Conservation (phyloP, 1,284 basidiomycete genomes). For the Xerocomus nothofagi region DNA sequence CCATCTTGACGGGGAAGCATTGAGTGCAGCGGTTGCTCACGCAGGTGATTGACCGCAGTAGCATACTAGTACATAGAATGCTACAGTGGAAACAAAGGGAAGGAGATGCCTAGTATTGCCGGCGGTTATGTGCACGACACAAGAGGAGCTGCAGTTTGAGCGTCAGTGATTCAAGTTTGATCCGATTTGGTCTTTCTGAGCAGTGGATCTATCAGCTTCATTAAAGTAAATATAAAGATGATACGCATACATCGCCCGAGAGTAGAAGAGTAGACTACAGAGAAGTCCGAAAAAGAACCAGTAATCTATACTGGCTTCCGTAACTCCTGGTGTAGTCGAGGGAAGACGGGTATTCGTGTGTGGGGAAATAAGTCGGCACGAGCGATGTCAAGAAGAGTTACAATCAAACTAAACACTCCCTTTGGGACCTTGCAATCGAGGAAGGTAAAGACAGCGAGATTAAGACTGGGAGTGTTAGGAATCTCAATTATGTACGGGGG, state of each 20-base stretch:
- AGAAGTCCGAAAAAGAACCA: slow-evolving; percentile 14
- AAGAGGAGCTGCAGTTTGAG: too few relatives aligned
- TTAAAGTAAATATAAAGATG: neutral
- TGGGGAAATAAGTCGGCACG: neutral
- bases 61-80: neutral
- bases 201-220: too few relatives aligned
- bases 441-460: neutral
- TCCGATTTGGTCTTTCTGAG: too few relatives aligned
- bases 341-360: neutral
- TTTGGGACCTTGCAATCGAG: neutral
- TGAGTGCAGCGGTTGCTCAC: neutral
- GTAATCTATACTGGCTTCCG: slow-evolving; percentile 4
- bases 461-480: neutral
- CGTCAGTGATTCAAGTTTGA: too few relatives aligned
- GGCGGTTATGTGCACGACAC: too few relatives aligned
- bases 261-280: slow-evolving; percentile 2
- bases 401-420: neutral
- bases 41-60: neutral
- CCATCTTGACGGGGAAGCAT: too few relatives aligned
- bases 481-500: neutral
- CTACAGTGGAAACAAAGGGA: too few relatives aligned
- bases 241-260: slow-evolving; percentile 3
- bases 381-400: neutral
- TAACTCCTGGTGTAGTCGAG: neutral
- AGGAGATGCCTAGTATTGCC: too few relatives aligned